A percentile compares a stretch with the other conserved stretches of the same genome.
Evolutionary conservation across 78 protist species (phyloP).

Genomic region (Dictyostelium purpureum): DNA sequence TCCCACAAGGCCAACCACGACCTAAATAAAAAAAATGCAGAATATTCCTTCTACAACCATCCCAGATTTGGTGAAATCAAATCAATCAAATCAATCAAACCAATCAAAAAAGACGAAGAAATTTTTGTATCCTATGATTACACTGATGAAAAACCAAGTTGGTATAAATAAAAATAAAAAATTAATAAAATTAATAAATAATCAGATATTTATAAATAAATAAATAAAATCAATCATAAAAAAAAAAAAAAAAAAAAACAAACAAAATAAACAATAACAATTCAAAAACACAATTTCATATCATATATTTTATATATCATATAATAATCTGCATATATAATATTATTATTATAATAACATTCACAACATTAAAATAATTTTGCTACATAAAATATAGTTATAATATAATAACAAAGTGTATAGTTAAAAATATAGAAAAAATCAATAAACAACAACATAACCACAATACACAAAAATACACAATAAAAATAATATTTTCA

Average conservation of each 20-base stretch:
- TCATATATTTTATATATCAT: too few relatives aligned
- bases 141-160: slow-evolving; percentile 31
- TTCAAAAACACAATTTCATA: too few relatives aligned
- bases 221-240: neutral
- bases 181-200: neutral
- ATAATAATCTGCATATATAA: too few relatives aligned
- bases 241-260: neutral
- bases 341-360: too few relatives aligned
- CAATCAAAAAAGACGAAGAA: slow-evolving; percentile 50
- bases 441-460: too few relatives aligned
- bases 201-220: neutral
- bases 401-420: too few relatives aligned
- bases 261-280: neutral
- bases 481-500: too few relatives aligned
- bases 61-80: slow-evolving; percentile 81
- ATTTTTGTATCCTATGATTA: slow-evolving; percentile 75
- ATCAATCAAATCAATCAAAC: slow-evolving; percentile 37
- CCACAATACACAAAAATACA: too few relatives aligned
- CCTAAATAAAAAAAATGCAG: slow-evolving; percentile 22
- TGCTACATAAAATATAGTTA: too few relatives aligned
- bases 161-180: slow-evolving; percentile 7
- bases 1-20: slow-evolving; percentile 82
- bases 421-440: too few relatives aligned
- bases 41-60: slow-evolving; percentile 34
- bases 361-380: too few relatives aligned